Evolutionary conservation across 768 basidiomycete genomes (phyloP), one percentile per base, ranked within the genome.

Genomic region (Kwoniella botswanensis): DNA sequence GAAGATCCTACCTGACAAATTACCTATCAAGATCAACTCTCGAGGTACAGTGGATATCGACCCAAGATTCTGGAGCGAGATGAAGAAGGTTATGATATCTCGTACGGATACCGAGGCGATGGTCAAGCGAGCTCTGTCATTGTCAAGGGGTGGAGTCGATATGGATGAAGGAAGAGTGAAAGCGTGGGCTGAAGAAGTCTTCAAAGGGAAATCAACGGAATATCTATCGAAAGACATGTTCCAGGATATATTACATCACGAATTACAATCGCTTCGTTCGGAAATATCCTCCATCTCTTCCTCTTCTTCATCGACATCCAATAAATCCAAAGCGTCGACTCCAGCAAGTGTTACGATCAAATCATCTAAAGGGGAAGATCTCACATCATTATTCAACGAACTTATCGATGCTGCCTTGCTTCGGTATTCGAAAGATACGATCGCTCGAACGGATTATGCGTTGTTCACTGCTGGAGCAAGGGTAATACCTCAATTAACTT

Each of bases 381-480:
- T 90, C 24, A 90, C 91, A 0, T 85, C 87, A 13, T 86, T 94
- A 70, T 90, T 98, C 71, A 86, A 86, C 35, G 86, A 89, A 42
- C 87, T 97, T 60, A 92, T 98, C 77, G 90, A 93, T 70, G 85
- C 88, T 15, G 91, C 92, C 0, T 88, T 96, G 4, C 85, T 88
- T 15, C 87, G 85, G 21, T 88, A 88, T 69, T 87, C 89, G 24
- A 93, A 92, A 82, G 96, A 98, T 79, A 86, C 84, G n/a, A 82
- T 97, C 50, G 92, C 89, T 1, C 89, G 89, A 53, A 86, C 92
- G 0, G 96, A 99, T 83, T 95, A 88, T 78, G 96, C 97, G 0
- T 85, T 93, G 4, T 90, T 90, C 81, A 91, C 93, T 15, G 89
- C 88, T 6, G 96, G 96, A 2, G 96, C 89, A 2, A 86, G 88